Evolutionary conservation across 306 rosid species (phyloP).

Genomic region (Medicago ruthenica): DNA sequence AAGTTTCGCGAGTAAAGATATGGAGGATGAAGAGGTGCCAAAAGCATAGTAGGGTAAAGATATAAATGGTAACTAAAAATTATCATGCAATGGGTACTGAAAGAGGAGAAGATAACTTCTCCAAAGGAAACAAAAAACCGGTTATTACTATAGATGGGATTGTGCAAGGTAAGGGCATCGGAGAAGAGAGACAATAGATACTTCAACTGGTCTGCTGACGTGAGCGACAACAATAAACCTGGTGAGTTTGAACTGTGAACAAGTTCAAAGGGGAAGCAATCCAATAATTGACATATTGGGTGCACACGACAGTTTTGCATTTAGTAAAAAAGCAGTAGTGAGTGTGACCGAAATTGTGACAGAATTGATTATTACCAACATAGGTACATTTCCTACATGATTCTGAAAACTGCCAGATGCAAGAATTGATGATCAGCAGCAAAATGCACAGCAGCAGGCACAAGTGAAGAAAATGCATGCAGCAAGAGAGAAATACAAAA

Average conservation of each 20-base stretch:
- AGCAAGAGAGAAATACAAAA: too few relatives aligned
- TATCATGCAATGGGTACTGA: conserved; percentile 3
- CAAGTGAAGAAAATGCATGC: too few relatives aligned
- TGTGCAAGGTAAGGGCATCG: background rate
- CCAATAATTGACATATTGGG: background rate
- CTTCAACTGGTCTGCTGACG: background rate
- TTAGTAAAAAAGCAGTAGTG: background rate
- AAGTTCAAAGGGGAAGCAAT: conserved; percentile 11
- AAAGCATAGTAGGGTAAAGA: conserved; percentile 17
- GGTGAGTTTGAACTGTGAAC: background rate
- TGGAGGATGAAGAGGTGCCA: background rate
- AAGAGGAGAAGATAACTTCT: background rate
- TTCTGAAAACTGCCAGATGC: too few relatives aligned
- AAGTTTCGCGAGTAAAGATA: background rate
- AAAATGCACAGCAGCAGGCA: too few relatives aligned
- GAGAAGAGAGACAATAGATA: too few relatives aligned
- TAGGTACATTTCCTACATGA: too few relatives aligned
- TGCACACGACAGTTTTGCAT: conserved; percentile 1
- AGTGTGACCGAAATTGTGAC: too few relatives aligned
- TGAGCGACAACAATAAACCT: background rate
- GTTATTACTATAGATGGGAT: background rate
- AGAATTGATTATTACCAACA: too few relatives aligned
- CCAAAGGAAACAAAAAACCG: background rate
- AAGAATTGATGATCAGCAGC: too few relatives aligned
- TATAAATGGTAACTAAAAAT: background rate